Percentiles rank a stretch among this genome's conserved stretches.
Conservation (phyloP, 495 filamentous ascomycete genomes). For the Penicillium daleae region DNA sequence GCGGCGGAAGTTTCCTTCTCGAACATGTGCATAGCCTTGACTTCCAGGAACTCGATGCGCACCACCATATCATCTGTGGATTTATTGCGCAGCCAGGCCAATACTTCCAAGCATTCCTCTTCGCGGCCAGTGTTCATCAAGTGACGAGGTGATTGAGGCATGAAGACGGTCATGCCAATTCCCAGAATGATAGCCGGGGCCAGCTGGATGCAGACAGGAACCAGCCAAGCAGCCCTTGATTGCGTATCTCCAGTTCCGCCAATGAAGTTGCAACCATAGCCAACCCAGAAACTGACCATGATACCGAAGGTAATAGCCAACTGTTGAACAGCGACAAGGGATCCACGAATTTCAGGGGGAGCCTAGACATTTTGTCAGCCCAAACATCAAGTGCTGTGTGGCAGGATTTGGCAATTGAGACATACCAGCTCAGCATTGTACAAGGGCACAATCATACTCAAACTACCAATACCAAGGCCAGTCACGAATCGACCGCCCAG, state of each 20-base stretch:
- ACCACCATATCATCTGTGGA: slow-evolving; percentile 4
- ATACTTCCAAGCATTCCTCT: slow-evolving; percentile 56
- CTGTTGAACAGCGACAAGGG: slow-evolving; percentile 72
- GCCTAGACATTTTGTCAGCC: slow-evolving; percentile 58
- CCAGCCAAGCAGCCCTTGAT: slow-evolving; percentile 47
- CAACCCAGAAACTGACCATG: slow-evolving; percentile 64
- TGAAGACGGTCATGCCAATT: slow-evolving; percentile 58
- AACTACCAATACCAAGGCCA: slow-evolving; percentile 45
- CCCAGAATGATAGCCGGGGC: slow-evolving; percentile 47
- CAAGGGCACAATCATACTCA: slow-evolving; percentile 62
- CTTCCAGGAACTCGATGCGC: slow-evolving; percentile 10
- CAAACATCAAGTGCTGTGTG: too few relatives aligned
- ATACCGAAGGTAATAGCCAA: slow-evolving; percentile 66
- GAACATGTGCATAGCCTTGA: slow-evolving; percentile 13
- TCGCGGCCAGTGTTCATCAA: slow-evolving; percentile 70
- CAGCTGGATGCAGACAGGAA: slow-evolving; percentile 50
- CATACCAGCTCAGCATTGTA: slow-evolving; percentile 63
- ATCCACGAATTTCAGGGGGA: slow-evolving; percentile 73
- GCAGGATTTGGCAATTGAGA: background rate
- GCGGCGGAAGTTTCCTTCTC: slow-evolving; percentile 8
- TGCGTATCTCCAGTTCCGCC: slow-evolving; percentile 47
- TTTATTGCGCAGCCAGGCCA: slow-evolving; percentile 5
- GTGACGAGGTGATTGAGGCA: slow-evolving; percentile 84
- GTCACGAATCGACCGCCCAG: slow-evolving; percentile 53
- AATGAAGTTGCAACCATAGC: slow-evolving; percentile 52